A percentile compares a stretch with the other conserved stretches of the same genome.
These are phyloP conservation scores for Astrothelium subdiscretum DNA, from an alignment of 495 filamentous ascomycete genomes.

Conservation along the genomic window DNA sequence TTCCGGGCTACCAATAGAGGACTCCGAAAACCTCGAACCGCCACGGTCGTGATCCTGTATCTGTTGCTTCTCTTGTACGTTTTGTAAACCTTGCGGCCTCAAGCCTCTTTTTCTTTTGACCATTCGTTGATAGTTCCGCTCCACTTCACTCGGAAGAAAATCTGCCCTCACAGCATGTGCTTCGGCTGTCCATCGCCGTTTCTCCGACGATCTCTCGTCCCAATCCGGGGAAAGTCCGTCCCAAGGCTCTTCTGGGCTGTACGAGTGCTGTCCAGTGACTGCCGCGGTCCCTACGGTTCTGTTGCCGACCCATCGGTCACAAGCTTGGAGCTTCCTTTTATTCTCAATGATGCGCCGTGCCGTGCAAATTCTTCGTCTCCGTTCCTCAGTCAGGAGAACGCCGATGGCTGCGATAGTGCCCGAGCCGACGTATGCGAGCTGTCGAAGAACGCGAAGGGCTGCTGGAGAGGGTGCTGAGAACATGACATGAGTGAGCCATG, in stretches of 20 bases:
- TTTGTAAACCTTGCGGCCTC: neutral
- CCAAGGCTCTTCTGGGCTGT: neutral
- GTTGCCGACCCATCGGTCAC: neutral
- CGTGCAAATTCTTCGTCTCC: slow-evolving; percentile 9
- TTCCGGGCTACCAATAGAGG: neutral
- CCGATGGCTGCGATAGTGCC: slow-evolving; percentile 13
- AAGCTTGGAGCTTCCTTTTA: slow-evolving; percentile 10
- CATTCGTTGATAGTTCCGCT: neutral
- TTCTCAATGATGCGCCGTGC: slow-evolving; percentile 16
- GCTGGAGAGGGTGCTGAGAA: slow-evolving; percentile 12
- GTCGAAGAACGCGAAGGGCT: slow-evolving; percentile 13
- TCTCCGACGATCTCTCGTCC: neutral
- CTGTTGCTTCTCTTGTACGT: neutral
- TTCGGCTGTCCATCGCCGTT: neutral
- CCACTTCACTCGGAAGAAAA: neutral
- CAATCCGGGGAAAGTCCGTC: neutral
- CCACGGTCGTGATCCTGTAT: neutral
- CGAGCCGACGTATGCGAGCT: slow-evolving; percentile 18
- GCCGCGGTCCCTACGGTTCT: slow-evolving; percentile 6
- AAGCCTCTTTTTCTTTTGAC: neutral
- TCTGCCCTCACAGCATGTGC: neutral
- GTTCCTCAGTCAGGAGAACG: slow-evolving; percentile 14
- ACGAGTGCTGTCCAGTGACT: neutral
- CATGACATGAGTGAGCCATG: neutral
- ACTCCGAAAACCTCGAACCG: neutral